Evolutionary conservation across 1,284 basidiomycete genomes (phyloP), one percentile per base, ranked within the genome.

Genomic region (Papiliotrema terrestris): DNA sequence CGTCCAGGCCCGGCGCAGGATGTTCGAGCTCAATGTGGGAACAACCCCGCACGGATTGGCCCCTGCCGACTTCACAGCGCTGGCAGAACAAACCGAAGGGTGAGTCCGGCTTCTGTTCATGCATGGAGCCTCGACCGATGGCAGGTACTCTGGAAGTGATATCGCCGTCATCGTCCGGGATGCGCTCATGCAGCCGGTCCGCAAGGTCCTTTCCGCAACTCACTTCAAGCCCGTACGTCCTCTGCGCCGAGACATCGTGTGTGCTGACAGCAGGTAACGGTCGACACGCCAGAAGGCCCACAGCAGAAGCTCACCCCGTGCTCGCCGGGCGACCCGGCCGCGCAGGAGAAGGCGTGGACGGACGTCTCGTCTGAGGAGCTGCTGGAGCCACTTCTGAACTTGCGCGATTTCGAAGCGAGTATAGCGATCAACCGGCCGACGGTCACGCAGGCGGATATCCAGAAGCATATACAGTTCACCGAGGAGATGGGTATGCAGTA

Each of bases 11-110:
- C 83, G 95, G 52, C 84, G 87, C 72, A 85, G 85, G 41, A 98
- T 98, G 91, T 98, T 98, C 72, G 89, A 97, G 79, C 84, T 98
- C 52, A 95, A 98, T 69, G 84, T 98, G 45, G 96, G 96, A 4
- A 81, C 85, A 22, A 98, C 95, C 2, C 95, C 95, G 17, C 94
- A 91, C 74, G 82, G 88, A 61, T 83, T 98, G 8, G 78, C 83
- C 8, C 80, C 82, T 49, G 84, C 88, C 67, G 94, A 98, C 68
- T 95, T 89, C 71, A 85, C 88, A 48, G 69, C 79, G 36, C 82
- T 98, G 5, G 95, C 91, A 1, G 84, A 89, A 19, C 83, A 83
- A 69, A 98, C 95, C 1, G 90, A 97, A 20, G 94, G 94, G 82
- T 86, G 68, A 58, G 80, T 68, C 29, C 8, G 37, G 43, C n/a